A percentile compares a stretch with the other conserved stretches of the same genome.
Evolutionary conservation across 73 alveolate genomes (phyloP).

Genomic region (Uronychia binucleata): DNA sequence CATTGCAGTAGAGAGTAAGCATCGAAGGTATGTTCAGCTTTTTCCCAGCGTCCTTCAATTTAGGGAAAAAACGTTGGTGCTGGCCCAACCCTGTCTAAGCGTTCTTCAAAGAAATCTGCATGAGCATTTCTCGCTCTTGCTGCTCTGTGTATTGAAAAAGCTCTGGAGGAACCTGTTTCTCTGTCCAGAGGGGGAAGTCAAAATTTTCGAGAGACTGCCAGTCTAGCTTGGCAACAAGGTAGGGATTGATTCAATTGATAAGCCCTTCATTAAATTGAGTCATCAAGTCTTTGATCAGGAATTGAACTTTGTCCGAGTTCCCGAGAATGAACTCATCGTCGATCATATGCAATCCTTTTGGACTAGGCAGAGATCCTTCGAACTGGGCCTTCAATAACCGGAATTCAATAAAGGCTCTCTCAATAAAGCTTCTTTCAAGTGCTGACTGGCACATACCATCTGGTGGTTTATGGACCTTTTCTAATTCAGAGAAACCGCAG

Average conservation of each 20-base stretch:
- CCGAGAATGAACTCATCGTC: slow-evolving; percentile 58
- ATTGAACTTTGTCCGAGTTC: slow-evolving; percentile 48
- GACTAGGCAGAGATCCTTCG: slow-evolving; percentile 17
- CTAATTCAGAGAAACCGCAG: slow-evolving; percentile 18
- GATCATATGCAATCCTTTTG: slow-evolving; percentile 36
- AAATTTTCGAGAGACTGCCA: slow-evolving; percentile 44
- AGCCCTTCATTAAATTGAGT: background rate
- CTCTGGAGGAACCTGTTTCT: slow-evolving; percentile 7
- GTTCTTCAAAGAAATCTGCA: slow-evolving; percentile 12
- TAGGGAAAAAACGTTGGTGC: slow-evolving; percentile 40
- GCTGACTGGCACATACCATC: slow-evolving; percentile 7
- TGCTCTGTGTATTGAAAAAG: background rate
- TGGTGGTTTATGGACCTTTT: slow-evolving; percentile 12
- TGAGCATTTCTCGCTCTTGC: slow-evolving; percentile 34
- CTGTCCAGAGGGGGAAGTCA: slow-evolving; percentile 23
- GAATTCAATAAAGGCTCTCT: slow-evolving; percentile 42
- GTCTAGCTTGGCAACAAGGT: slow-evolving; percentile 44
- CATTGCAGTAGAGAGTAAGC: slow-evolving; percentile 53
- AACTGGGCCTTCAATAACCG: slow-evolving; percentile 29
- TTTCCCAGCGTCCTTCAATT: slow-evolving; percentile 44
- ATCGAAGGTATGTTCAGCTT: slow-evolving; percentile 48
- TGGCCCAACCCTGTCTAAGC: slow-evolving; percentile 11
- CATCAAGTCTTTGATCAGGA: slow-evolving; percentile 35
- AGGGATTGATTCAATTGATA: slow-evolving; percentile 36
- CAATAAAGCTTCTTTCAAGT: slow-evolving; percentile 31